phyloP scores from a whole-genome alignment of 2,329 filamentous ascomycete genomes.

The Fusarium haematococcum region DNA sequence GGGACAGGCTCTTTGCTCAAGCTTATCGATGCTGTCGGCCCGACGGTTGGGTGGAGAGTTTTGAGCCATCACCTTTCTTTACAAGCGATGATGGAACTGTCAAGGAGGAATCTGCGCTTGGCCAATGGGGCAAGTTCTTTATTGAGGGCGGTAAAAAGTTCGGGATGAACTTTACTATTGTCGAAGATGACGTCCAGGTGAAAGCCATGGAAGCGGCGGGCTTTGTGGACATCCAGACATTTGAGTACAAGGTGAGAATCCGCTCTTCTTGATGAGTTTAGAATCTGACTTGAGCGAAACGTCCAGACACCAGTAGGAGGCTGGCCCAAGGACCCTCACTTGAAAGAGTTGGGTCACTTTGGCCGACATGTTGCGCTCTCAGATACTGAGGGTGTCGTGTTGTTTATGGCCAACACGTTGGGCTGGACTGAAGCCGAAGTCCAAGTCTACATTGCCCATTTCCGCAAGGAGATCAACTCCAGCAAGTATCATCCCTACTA shows the following conservation, averaged over 20 bases:
- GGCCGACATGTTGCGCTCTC: background rate
- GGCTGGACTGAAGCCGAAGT: slow-evolving; percentile 1
- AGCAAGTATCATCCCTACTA: slow-evolving; percentile 3
- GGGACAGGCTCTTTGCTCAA: background rate
- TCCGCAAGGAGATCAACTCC: slow-evolving; percentile 10
- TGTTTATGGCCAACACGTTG: slow-evolving; percentile 3
- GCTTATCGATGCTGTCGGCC: background rate
- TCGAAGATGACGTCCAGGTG: background rate
- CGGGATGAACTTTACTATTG: background rate
- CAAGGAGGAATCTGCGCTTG: background rate
- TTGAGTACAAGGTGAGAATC: background rate
- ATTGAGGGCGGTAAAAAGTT: background rate
- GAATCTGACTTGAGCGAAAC: background rate
- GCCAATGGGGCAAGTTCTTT: background rate
- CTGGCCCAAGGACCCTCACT: background rate
- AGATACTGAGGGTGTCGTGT: slow-evolving; percentile 1
- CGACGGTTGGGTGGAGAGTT: background rate
- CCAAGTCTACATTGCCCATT: slow-evolving; percentile 15
- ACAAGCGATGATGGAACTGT: background rate
- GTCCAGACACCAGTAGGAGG: background rate
- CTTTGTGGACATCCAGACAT: background rate
- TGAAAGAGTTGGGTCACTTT: background rate
- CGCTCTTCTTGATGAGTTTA: background rate
- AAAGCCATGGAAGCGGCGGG: background rate
- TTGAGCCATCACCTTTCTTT: background rate